A percentile compares a stretch with the other conserved stretches of the same genome.
Conservation (phyloP, 2,329 filamentous ascomycete species). For the Colletotrichum endophyticum region DNA sequence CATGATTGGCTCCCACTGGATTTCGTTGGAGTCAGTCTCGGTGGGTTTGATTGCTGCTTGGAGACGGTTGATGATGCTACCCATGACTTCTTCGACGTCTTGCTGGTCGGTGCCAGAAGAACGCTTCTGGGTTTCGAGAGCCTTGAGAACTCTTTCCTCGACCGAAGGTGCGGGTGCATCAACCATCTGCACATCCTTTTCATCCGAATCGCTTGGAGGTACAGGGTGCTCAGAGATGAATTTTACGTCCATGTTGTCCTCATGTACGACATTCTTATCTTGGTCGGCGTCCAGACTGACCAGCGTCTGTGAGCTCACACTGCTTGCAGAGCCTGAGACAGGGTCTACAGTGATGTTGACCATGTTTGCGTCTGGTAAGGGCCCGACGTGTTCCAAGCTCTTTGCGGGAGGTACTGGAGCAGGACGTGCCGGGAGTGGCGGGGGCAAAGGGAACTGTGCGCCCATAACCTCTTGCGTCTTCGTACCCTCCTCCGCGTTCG, state of each 20-base stretch:
- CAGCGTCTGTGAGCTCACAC: slow-evolving; percentile 56
- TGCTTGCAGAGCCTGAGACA: slow-evolving; percentile 47
- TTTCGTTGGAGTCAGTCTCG: slow-evolving; percentile 66
- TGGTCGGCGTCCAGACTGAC: slow-evolving; percentile 45
- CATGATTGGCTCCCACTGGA: slow-evolving; percentile 83
- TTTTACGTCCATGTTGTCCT: slow-evolving; percentile 8
- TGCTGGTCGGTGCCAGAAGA: slow-evolving; percentile 74
- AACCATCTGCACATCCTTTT: slow-evolving; percentile 7
- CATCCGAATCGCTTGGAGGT: slow-evolving; percentile 15
- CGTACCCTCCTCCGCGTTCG: not conserved
- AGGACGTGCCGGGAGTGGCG: slow-evolving; percentile 56
- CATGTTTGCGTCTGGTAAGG: slow-evolving; percentile 34
- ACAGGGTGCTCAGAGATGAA: slow-evolving; percentile 23
- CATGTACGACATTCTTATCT: not conserved
- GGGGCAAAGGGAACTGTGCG: slow-evolving; percentile 33
- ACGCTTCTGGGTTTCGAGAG: slow-evolving; percentile 49
- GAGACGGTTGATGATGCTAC: slow-evolving; percentile 88
- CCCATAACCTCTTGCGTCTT: slow-evolving; percentile 18
- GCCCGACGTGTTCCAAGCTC: slow-evolving; percentile 22
- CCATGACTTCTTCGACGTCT: slow-evolving; percentile 95
- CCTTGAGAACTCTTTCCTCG: slow-evolving; percentile 50
- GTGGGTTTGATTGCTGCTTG: slow-evolving; percentile 82
- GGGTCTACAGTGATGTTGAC: slow-evolving; percentile 35
- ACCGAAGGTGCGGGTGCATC: slow-evolving; percentile 24
- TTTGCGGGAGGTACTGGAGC: slow-evolving; percentile 41